Evolutionary conservation across 345 rosid genomes (phyloP).

Genomic region (Salix arbutifolia): DNA sequence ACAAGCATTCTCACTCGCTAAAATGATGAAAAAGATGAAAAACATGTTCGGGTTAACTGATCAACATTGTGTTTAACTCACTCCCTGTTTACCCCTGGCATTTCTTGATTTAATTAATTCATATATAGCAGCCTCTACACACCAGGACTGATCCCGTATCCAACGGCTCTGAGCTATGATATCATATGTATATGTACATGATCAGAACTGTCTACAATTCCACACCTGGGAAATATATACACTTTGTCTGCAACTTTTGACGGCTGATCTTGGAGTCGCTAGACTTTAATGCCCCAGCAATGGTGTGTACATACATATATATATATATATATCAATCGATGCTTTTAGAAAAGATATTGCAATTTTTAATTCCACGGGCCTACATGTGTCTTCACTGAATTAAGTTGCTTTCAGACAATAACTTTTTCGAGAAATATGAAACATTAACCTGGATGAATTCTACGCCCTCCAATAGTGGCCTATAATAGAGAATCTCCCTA

Average conservation of each 20-base stretch:
- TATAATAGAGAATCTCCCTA: too few relatives aligned
- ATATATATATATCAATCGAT: not conserved
- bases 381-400: constrained; percentile 4
- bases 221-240: not conserved
- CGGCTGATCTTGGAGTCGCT: not conserved
- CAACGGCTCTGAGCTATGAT: too few relatives aligned
- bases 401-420: too few relatives aligned
- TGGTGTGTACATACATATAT: not conserved
- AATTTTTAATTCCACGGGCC: constrained; percentile 3
- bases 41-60: too few relatives aligned
- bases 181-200: too few relatives aligned
- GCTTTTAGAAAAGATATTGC: not conserved
- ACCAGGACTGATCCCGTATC: too few relatives aligned
- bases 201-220: not conserved
- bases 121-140: too few relatives aligned
- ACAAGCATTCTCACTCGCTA: constrained; percentile 13
- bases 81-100: too few relatives aligned
- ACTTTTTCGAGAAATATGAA: not conserved
- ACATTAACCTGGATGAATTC: too few relatives aligned
- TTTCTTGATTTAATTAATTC: too few relatives aligned
- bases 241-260: not conserved
- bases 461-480: too few relatives aligned
- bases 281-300: not conserved
- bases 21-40: not conserved
- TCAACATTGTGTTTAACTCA: not conserved